Evolutionary conservation across 176 grass and related monocot species (phyloP).

Genomic region (Lolium perenne): DNA sequence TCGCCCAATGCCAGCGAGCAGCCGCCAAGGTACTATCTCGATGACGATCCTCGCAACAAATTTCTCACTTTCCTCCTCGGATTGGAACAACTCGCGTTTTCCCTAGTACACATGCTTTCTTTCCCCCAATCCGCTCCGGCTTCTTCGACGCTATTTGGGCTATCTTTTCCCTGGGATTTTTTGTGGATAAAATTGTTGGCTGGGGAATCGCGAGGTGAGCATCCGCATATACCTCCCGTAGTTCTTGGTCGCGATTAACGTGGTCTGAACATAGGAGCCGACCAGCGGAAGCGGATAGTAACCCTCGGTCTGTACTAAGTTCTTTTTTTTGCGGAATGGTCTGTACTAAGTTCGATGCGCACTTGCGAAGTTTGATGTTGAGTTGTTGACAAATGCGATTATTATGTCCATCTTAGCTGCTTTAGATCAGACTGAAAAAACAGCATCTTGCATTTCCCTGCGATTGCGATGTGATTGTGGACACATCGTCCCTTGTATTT

Average conservation of each 20-base stretch:
- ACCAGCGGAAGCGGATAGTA: not conserved
- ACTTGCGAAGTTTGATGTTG: not conserved
- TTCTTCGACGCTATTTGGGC: not conserved
- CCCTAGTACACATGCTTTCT: not conserved
- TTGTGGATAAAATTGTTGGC: not conserved
- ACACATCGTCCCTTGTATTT: conserved; percentile 59
- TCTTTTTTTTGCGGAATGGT: too few species aligned
- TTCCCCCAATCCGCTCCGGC: not conserved
- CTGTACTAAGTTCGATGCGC: not conserved
- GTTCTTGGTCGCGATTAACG: conserved; percentile 1
- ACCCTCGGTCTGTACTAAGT: not conserved
- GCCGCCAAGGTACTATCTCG: conserved; percentile 25
- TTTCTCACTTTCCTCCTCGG: not conserved
- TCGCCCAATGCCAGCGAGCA: conserved; percentile 19
- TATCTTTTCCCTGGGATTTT: not conserved
- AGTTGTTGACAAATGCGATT: not conserved
- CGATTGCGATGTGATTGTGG: not conserved
- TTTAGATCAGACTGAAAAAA: conserved; percentile 24
- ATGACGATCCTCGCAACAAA: not conserved
- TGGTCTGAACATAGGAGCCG: not conserved
- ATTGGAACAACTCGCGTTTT: not conserved
- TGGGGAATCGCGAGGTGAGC: conserved; percentile 3
- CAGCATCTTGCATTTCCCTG: not conserved
- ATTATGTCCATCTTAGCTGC: not conserved
- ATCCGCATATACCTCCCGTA: not conserved